Evolutionary conservation across 441 rosid species (phyloP), one percentile per base, ranked within the genome.

Genomic region (Codiaeum variegatum): DNA sequence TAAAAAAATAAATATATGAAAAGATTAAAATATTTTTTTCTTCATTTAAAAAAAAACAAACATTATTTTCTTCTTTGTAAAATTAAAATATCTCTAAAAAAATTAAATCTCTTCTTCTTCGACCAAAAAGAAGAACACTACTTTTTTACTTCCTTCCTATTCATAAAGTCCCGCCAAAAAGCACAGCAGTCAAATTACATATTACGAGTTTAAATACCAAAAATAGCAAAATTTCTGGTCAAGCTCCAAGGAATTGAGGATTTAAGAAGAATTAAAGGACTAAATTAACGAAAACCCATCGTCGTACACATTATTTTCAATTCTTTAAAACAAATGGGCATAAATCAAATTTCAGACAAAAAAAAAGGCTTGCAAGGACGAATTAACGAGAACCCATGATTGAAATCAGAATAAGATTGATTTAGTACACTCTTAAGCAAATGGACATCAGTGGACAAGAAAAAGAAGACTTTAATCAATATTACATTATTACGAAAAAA

Each of bases 211-310:
- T 59, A 77, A 78, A 79, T 62, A 36, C 77, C 51, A 75, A 67
- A 75, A 76, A 54, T 46, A 54, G 69, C 23, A 2, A 62, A 69
- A 59, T 28, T 46, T 9, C 44, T 55, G 70, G 69, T 65, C 65
- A 73, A 83, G 72, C 71, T 75, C 68, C 24, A 71, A 69, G 70
- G 12, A 64, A 31, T 15, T 12, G 64, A 69, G 62, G 66, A 74
- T 66, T 5, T 46, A 26, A 66, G 38, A 76, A 12, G 71, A 73
- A 62, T 51, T 51, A 32, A 70, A 70, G 70, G 9, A 32, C 59
- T 44, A 77, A 81, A 68, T 75, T 83, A 88, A 70, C 89, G 92
- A 82, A 66, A 78, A 73, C 83, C 87, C 88, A 85, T 84, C 34
- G 73, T 56, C 36, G 67, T 24, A 79, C 12, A 70, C 75, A 61